These are phyloP conservation scores for Zygnema circumcarinatum DNA, from an alignment of 139 green algal genomes.

Conservation along the genomic window DNA sequence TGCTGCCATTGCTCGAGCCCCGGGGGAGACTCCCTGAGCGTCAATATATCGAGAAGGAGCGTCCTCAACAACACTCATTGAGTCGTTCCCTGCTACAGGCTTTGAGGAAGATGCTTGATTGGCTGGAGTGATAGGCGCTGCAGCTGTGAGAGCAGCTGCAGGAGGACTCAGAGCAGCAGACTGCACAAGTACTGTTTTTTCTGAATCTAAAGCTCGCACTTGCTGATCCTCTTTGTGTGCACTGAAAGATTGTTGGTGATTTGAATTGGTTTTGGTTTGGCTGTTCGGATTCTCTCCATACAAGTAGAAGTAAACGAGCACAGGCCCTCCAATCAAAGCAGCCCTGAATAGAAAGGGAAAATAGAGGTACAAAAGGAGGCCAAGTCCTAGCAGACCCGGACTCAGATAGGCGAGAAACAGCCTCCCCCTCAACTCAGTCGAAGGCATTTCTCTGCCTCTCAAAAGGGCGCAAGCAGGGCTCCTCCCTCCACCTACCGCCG, in stretches of 20 bases:
- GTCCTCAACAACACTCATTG: no score
- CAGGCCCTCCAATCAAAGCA: neutral
- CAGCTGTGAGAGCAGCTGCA: constrained; percentile 23
- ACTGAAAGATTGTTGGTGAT: neutral
- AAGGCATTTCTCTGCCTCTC: no score
- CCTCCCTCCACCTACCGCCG: no score
- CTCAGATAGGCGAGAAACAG: no score
- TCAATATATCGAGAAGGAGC: neutral
- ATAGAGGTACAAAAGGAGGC: neutral
- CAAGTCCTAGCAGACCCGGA: no score
- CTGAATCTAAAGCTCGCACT: neutral
- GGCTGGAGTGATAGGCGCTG: neutral
- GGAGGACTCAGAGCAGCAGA: neutral
- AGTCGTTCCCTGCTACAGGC: neutral
- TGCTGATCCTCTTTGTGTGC: neutral
- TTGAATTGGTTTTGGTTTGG: neutral
- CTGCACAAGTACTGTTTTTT: neutral
- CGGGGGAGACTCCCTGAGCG: constrained; percentile 18
- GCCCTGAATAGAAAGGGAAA: neutral
- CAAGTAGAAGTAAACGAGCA: neutral
- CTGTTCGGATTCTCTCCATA: neutral
- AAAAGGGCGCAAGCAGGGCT: no score
- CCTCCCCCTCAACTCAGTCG: no score
- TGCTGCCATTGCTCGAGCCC: constrained; percentile 26
- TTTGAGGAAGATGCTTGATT: neutral